Percentiles rank a stretch among this genome's conserved stretches.
These are phyloP conservation scores for Sugiyamaella novakii DNA, from an alignment of 1,139 yeast species.

Conservation along the genomic window DNA sequence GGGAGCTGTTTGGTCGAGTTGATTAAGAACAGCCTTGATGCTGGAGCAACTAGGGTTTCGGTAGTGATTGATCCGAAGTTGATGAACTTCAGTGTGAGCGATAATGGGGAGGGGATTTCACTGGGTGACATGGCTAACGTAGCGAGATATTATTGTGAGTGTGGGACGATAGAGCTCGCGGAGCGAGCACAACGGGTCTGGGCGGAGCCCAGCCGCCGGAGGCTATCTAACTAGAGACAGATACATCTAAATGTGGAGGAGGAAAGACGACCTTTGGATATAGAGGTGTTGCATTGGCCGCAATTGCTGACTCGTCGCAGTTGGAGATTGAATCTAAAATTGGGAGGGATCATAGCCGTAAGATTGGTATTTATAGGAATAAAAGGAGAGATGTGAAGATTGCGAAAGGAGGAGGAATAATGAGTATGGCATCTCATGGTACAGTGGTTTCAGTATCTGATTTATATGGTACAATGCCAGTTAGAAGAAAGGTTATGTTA, in stretches of 20 bases:
- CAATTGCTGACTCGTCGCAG: conserved; percentile 30
- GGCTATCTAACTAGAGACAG: neutral
- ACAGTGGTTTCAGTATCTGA: conserved; percentile 53
- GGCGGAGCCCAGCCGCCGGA: too few species aligned
- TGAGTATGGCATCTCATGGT: conserved; percentile 46
- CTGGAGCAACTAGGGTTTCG: conserved; percentile 49
- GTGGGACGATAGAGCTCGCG: too few species aligned
- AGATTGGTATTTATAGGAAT: conserved; percentile 1
- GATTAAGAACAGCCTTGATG: conserved; percentile 49
- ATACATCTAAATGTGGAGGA: conserved; percentile 51
- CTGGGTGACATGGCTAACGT: conserved; percentile 53
- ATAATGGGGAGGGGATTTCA: conserved; percentile 57
- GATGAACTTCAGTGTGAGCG: conserved; percentile 50
- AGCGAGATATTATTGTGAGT: conserved; percentile 39
- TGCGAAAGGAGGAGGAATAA: conserved; percentile 44
- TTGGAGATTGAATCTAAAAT: conserved; percentile 39
- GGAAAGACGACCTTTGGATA: conserved; percentile 42
- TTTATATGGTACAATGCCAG: conserved; percentile 60
- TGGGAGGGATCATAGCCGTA: neutral
- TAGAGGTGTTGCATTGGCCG: conserved; percentile 38
- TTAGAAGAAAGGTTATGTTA: conserved; percentile 49
- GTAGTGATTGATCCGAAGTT: conserved; percentile 47
- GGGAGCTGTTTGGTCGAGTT: conserved; percentile 34
- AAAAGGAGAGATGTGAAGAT: conserved; percentile 42
- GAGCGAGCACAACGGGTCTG: neutral